These are phyloP conservation scores for Hypoxylon cercidicola DNA, from an alignment of 495 filamentous ascomycete species.

Conservation along the genomic window DNA sequence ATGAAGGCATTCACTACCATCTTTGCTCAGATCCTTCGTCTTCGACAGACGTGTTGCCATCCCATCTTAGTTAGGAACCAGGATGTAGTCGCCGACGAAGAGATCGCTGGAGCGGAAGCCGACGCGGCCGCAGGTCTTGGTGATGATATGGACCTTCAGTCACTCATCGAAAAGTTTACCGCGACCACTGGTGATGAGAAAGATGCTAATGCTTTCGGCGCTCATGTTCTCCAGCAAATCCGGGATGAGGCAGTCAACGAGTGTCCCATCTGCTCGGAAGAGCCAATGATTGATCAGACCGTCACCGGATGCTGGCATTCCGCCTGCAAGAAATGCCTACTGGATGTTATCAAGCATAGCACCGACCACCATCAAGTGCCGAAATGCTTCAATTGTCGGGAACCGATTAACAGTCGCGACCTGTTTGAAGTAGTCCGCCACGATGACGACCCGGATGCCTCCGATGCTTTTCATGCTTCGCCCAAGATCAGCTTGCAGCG, in stretches of 20 bases:
- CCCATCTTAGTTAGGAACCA: constrained; percentile 88
- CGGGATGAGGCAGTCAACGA: constrained; percentile 87
- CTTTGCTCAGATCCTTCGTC: constrained; percentile 93
- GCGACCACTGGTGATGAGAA: constrained; percentile 72
- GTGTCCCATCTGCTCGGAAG: constrained; percentile 94
- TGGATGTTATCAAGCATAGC: constrained; percentile 87
- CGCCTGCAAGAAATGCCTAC: constrained; percentile 90
- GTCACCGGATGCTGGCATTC: constrained; percentile 98
- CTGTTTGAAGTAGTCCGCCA: constrained; percentile 86
- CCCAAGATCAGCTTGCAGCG: constrained; percentile 83
- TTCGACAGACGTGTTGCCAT: constrained; percentile 95
- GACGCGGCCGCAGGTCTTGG: constrained; percentile 82
- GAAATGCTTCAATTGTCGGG: constrained; percentile 89
- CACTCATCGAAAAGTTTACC: constrained; percentile 84
- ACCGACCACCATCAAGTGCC: constrained; percentile 77
- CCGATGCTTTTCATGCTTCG: constrained; percentile 51
- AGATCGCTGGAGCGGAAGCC: constrained; percentile 80
- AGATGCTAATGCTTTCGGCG: constrained; percentile 77
- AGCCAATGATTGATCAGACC: constrained; percentile 91
- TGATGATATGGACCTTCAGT: constrained; percentile 95
- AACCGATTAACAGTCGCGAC: constrained; percentile 80
- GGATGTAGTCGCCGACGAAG: constrained; percentile 85
- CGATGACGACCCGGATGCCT: constrained; percentile 56
- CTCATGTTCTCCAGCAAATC: constrained; percentile 89
- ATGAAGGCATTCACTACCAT: constrained; percentile 95